A percentile compares a stretch with the other conserved stretches of the same genome.
Conservation (phyloP, 164 flowering plant genomes). For the Vitis vinifera region DNA sequence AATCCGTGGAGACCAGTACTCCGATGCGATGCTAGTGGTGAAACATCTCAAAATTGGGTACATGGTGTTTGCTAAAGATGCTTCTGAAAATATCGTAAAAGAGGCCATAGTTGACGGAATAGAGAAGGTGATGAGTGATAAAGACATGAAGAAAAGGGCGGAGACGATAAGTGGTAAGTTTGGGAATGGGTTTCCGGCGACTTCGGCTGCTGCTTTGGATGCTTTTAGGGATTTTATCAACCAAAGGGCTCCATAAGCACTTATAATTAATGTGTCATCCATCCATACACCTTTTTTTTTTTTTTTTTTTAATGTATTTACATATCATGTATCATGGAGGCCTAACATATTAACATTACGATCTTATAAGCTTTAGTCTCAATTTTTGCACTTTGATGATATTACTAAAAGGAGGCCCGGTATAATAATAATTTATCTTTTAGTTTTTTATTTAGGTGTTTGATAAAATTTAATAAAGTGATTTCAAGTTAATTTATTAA, state of each 20-base stretch:
- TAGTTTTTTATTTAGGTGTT: no score
- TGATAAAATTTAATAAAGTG: no score
- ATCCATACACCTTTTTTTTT: no score
- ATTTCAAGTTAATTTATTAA: no score
- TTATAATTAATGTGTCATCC: no score
- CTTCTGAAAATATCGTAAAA: constrained; percentile 22
- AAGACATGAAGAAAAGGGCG: constrained; percentile 33
- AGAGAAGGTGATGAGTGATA: constrained; percentile 41
- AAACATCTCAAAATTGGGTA: constrained; percentile 43
- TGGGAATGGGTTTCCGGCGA: constrained; percentile 41
- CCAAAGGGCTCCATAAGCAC: constrained; percentile 1
- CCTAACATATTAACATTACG: no score
- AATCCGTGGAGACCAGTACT: constrained; percentile 60
- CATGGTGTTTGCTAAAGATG: constrained; percentile 20
- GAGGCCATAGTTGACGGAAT: constrained; percentile 47
- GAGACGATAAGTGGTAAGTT: constrained; percentile 17
- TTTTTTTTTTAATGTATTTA: no score
- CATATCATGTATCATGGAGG: no score
- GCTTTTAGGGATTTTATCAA: constrained; percentile 35
- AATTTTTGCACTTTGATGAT: no score
- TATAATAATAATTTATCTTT: no score
- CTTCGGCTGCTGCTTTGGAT: constrained; percentile 44
- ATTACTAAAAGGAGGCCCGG: no score
- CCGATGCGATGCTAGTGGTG: constrained; percentile 49
- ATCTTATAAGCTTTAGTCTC: no score